These are phyloP conservation scores for Psilocybe subaeruginosa DNA, from an alignment of 768 basidiomycete species.

Conservation along the genomic window DNA sequence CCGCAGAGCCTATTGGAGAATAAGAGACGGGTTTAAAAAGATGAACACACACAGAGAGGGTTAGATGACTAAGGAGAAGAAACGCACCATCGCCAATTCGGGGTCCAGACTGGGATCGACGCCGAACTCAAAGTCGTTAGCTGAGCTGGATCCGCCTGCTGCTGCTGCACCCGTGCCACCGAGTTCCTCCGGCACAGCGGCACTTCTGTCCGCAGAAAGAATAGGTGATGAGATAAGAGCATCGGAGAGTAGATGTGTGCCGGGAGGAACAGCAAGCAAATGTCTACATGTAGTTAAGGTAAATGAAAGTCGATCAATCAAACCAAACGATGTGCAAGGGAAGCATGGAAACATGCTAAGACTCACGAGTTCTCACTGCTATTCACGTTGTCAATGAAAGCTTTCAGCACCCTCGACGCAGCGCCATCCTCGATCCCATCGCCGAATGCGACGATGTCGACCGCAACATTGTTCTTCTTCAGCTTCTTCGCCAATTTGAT, in stretches of 20 bases:
- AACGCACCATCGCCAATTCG: constrained; percentile 89
- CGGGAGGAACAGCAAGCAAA: constrained; percentile 77
- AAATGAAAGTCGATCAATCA: background rate
- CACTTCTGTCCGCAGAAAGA: constrained; percentile 74
- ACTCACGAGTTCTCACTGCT: constrained; percentile 88
- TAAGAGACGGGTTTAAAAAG: background rate
- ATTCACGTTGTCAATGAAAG: constrained; percentile 82
- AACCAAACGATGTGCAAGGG: background rate
- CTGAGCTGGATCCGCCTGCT: constrained; percentile 44
- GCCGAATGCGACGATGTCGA: constrained; percentile 90
- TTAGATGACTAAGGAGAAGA: background rate
- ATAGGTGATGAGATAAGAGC: constrained; percentile 79
- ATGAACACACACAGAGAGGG: too few species aligned
- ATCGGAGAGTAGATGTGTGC: constrained; percentile 83
- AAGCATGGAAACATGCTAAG: background rate
- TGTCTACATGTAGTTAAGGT: constrained; percentile 53
- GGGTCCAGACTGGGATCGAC: constrained; percentile 96
- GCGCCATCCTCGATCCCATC: constrained; percentile 77
- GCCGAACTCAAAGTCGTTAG: constrained; percentile 78
- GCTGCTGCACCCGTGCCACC: constrained; percentile 47
- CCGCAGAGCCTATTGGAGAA: constrained; percentile 72
- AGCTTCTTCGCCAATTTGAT: constrained; percentile 93
- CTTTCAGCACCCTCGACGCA: constrained; percentile 66
- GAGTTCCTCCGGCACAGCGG: constrained; percentile 67
- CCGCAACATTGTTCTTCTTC: constrained; percentile 98